Evolutionary conservation across 2,329 filamentous ascomycete genomes (phyloP).

Genomic region (Aspergillus sergii): DNA sequence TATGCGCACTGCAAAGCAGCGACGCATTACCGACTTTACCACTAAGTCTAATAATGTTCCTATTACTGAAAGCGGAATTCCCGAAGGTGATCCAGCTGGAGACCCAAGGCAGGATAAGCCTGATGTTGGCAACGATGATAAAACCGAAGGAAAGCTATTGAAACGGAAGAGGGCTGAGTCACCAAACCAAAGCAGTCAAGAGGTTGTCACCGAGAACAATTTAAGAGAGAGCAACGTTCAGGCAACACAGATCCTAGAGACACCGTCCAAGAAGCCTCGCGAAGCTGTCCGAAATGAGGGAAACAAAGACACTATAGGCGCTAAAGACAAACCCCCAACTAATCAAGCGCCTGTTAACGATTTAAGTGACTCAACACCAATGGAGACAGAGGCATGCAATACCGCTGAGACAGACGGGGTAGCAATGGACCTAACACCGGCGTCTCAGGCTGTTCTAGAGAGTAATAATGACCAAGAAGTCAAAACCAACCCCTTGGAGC

Average conservation of each 20-base stretch:
- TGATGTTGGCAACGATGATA: not conserved
- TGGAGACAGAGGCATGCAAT: not conserved
- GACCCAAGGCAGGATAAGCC: constrained; percentile 4
- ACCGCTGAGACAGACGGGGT: not conserved
- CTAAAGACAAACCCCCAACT: not conserved
- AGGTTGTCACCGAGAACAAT: not conserved
- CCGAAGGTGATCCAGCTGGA: not conserved
- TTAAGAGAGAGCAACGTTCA: not conserved
- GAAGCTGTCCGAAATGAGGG: not conserved
- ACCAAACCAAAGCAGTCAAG: not conserved
- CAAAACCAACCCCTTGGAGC: not conserved
- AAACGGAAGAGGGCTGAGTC: constrained; percentile 7
- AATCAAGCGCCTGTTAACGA: not conserved
- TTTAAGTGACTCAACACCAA: not conserved
- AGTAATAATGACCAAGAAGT: not conserved
- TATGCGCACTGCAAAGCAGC: constrained; percentile 20
- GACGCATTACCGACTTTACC: constrained; percentile 16
- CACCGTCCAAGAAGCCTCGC: constrained; percentile 21
- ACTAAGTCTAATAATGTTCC: constrained; percentile 8
- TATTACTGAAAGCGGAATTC: not conserved
- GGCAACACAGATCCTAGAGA: not conserved
- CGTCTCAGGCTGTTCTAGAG: not conserved
- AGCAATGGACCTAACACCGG: not conserved
- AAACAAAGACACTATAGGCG: not conserved
- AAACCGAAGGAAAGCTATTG: not conserved